phyloP scores from a whole-genome alignment of 148 eudicot species.

The Fagopyrum tataricum region DNA sequence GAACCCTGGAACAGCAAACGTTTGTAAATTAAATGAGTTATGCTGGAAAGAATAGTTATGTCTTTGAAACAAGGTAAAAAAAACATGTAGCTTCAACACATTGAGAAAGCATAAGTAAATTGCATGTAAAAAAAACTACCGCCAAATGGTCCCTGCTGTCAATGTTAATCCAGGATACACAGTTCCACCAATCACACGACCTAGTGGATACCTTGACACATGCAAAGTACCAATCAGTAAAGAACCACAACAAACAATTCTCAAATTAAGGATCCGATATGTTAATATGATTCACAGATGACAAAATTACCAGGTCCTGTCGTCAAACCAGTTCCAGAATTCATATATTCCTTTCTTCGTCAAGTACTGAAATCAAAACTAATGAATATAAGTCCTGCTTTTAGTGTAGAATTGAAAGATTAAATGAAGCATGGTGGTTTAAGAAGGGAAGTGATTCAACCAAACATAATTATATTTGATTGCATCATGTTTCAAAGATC shows the following conservation, averaged over 20 bases:
- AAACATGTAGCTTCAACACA: background rate
- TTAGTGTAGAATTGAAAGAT: background rate
- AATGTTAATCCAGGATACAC: conserved; percentile 96
- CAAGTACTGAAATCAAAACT: conserved; percentile 53
- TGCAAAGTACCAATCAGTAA: conserved; percentile 12
- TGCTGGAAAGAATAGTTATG: background rate
- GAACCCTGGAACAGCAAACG: conserved; percentile 48
- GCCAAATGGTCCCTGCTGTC: conserved; percentile 96
- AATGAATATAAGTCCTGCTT: background rate
- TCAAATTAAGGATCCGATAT: background rate
- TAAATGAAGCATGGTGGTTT: background rate
- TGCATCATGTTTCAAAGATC: background rate
- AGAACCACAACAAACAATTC: background rate
- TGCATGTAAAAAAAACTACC: conserved; percentile 43
- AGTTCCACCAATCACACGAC: conserved; percentile 99
- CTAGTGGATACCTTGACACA: conserved; percentile 81
- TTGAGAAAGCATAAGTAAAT: background rate
- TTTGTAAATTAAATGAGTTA: background rate
- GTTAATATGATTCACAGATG: conserved; percentile 8
- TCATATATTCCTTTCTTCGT: conserved; percentile 92
- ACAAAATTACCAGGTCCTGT: conserved; percentile 77
- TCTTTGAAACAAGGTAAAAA: background rate
- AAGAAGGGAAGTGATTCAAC: background rate
- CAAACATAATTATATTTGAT: background rate
- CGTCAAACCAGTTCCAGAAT: conserved; percentile 99